Percentiles rank a stretch among this genome's conserved stretches.
Conservation (phyloP, 1,139 yeast species). For the Candida glucosophila region DNA sequence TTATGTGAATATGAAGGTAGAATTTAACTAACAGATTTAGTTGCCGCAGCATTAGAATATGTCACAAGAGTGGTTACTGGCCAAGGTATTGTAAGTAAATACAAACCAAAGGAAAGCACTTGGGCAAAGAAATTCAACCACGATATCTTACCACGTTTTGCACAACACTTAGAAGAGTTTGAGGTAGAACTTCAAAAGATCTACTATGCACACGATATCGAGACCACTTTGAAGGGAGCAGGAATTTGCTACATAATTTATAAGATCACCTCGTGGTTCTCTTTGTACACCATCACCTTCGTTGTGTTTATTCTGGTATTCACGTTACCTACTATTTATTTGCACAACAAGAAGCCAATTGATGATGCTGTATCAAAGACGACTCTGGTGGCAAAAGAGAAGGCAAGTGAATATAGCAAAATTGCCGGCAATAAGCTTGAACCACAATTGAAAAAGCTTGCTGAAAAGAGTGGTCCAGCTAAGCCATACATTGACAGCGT, state of each 20-base stretch:
- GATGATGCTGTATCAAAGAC: slow-evolving; percentile 61
- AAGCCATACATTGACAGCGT: too few relatives aligned
- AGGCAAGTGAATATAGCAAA: slow-evolving; percentile 43
- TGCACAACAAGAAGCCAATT: slow-evolving; percentile 68
- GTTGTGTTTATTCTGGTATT: slow-evolving; percentile 55
- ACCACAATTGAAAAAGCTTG: slow-evolving; percentile 35
- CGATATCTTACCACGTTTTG: slow-evolving; percentile 35
- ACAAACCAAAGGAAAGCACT: slow-evolving; percentile 41
- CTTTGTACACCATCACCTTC: slow-evolving; percentile 61
- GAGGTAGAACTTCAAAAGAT: slow-evolving; percentile 51
- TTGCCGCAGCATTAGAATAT: slow-evolving; percentile 64
- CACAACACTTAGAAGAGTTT: slow-evolving; percentile 28
- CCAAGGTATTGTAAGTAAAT: slow-evolving; percentile 60
- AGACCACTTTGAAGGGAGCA: slow-evolving; percentile 66
- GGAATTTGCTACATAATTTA: slow-evolving; percentile 55
- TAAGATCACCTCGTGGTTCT: slow-evolving; percentile 68
- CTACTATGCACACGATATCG: slow-evolving; percentile 58
- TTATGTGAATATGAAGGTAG: background rate
- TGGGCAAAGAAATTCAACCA: slow-evolving; percentile 33
- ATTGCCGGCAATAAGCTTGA: slow-evolving; percentile 48
- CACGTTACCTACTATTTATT: slow-evolving; percentile 69
- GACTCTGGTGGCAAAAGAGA: slow-evolving; percentile 47
- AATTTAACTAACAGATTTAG: slow-evolving; percentile 16
- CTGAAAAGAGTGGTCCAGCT: slow-evolving; percentile 58
- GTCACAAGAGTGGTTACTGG: slow-evolving; percentile 59